Conservation (phyloP, 2,329 filamentous ascomycete species). For the Malbranchea cinnamomea region DNA sequence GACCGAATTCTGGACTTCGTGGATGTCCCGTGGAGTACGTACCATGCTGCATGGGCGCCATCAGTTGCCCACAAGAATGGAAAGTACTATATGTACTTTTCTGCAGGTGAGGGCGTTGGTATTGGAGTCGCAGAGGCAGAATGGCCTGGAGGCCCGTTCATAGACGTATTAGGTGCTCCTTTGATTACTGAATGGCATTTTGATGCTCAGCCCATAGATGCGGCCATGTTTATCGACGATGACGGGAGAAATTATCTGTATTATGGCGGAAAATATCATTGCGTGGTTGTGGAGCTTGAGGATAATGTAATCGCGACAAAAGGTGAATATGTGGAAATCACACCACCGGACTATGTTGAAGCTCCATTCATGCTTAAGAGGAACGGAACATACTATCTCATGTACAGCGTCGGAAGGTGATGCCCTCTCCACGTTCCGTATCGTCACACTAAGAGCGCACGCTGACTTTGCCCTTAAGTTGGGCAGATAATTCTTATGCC, state of each 20-base stretch:
- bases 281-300: conserved; percentile 29
- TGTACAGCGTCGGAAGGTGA: conserved; percentile 31
- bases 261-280: conserved; percentile 31
- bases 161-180: conserved; percentile 28
- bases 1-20: conserved; percentile 28
- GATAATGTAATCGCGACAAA: conserved; percentile 32
- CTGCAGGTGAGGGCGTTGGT: conserved; percentile 33
- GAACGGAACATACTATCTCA: conserved; percentile 28
- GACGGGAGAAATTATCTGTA: conserved; percentile 30
- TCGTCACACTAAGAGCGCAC: no score
- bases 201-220: conserved; percentile 36
- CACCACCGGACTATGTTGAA: conserved; percentile 32
- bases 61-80: conserved; percentile 30
- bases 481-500: conserved; percentile 33
- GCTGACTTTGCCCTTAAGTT: conserved; percentile 14
- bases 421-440: no score
- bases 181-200: conserved; percentile 31
- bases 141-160: conserved; percentile 26
- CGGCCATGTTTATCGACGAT: conserved; percentile 31
- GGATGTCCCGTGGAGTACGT: conserved; percentile 30
- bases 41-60: conserved; percentile 34
- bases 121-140: conserved; percentile 29
- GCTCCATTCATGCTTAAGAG: conserved; percentile 32
- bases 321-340: conserved; percentile 32
- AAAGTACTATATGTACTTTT: conserved; percentile 38